phyloP scores from a whole-genome alignment of 306 rosid genomes.

The Castanea crenata region DNA sequence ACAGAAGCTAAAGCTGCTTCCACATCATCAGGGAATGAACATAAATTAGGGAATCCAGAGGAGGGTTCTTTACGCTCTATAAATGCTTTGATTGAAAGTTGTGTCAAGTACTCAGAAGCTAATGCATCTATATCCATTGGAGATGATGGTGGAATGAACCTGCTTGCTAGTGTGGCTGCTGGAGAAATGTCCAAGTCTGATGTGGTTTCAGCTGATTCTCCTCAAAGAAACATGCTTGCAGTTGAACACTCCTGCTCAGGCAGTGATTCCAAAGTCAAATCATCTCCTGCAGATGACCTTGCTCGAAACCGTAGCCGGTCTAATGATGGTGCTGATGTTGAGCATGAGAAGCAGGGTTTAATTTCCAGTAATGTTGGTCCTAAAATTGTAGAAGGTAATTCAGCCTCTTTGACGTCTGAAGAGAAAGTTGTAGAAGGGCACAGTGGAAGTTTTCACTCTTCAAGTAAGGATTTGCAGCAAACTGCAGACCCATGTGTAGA shows the following conservation, averaged over 20 bases:
- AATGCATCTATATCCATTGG: slow-evolving; percentile 49
- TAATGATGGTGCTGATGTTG: slow-evolving; percentile 23
- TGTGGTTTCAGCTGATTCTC: slow-evolving; percentile 46
- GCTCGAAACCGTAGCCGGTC: slow-evolving; percentile 30
- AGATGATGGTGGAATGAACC: slow-evolving; percentile 79
- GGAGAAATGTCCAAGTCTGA: slow-evolving; percentile 75
- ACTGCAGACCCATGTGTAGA: slow-evolving; percentile 30
- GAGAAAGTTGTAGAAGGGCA: slow-evolving; percentile 29
- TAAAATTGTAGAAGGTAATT: slow-evolving; percentile 31
- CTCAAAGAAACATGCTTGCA: slow-evolving; percentile 44
- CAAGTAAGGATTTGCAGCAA: slow-evolving; percentile 24
- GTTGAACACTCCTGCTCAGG: slow-evolving; percentile 41
- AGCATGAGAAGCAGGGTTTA: slow-evolving; percentile 27
- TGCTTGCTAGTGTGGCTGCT: slow-evolving; percentile 87
- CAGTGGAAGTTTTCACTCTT: slow-evolving; percentile 19
- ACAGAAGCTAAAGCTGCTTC: slow-evolving; percentile 47
- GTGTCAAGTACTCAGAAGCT: slow-evolving; percentile 71
- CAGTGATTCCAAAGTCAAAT: slow-evolving; percentile 44
- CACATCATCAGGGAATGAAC: slow-evolving; percentile 45
- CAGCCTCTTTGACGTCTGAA: slow-evolving; percentile 26
- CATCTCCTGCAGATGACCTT: slow-evolving; percentile 38
- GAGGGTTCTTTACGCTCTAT: slow-evolving; percentile 79
- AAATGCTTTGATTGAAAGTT: slow-evolving; percentile 80
- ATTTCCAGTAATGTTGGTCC: slow-evolving; percentile 22
- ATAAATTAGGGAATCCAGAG: slow-evolving; percentile 48